Conservation (phyloP, 1,139 yeast genomes). For the Lodderomyces beijingensis region DNA sequence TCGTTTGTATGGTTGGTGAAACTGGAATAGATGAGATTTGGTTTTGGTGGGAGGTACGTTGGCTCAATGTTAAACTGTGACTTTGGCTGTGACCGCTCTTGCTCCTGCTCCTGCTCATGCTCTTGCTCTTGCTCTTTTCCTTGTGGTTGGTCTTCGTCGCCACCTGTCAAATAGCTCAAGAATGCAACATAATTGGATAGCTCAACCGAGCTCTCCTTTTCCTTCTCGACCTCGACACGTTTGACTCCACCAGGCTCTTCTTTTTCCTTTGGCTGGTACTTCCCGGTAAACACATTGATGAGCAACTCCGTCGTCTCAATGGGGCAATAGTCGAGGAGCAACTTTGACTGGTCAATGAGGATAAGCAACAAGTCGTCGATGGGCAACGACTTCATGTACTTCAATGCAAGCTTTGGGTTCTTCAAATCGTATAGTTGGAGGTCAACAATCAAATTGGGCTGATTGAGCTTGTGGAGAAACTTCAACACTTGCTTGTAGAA, state of each 20-base stretch:
- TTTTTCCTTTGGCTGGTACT: conserved; percentile 46
- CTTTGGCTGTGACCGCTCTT: conserved; percentile 14
- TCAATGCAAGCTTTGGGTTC: conserved; percentile 53
- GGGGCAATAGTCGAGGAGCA: conserved; percentile 64
- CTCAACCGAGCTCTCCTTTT: conserved; percentile 15
- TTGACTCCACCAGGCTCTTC: conserved; percentile 9
- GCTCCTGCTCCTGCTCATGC: neutral
- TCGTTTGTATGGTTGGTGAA: conserved; percentile 82
- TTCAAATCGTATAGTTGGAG: conserved; percentile 66
- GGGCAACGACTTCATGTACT: conserved; percentile 63
- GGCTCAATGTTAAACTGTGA: conserved; percentile 42
- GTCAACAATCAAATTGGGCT: conserved; percentile 73
- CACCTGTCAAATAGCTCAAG: conserved; percentile 54
- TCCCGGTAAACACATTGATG: conserved; percentile 87
- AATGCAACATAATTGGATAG: conserved; percentile 72
- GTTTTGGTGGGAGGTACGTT: conserved; percentile 89
- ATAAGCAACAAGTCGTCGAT: conserved; percentile 78
- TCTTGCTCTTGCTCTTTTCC: conserved; percentile 12
- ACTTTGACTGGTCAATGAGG: conserved; percentile 61
- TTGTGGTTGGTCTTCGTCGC: conserved; percentile 10
- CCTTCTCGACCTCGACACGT: conserved; percentile 7
- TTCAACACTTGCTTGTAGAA: conserved; percentile 66
- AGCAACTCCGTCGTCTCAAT: conserved; percentile 77
- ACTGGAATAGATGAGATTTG: conserved; percentile 80
- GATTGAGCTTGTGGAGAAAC: conserved; percentile 67